phyloP scores from a whole-genome alignment of 225 moss, liverwort and hornwort species.

The Rhytidiadelphus loreus region DNA sequence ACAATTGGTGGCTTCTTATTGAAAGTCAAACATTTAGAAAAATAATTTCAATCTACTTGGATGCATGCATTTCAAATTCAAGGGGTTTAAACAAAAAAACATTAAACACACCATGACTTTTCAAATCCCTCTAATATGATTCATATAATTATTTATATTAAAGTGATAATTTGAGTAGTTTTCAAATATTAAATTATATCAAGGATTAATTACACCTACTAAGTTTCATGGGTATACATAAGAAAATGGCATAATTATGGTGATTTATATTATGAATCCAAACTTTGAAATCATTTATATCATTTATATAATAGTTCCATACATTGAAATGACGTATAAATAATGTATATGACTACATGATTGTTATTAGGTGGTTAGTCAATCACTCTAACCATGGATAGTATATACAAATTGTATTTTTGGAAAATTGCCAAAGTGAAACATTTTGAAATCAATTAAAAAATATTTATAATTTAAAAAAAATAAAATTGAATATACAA shows the following conservation, averaged over 20 bases:
- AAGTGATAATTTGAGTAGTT: not conserved
- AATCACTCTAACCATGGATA: not conserved
- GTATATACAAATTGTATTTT: not conserved
- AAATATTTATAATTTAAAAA: too few relatives aligned
- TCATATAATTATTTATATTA: not conserved
- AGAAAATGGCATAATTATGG: accelerated
- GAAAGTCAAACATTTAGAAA: not conserved
- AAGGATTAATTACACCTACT: not conserved
- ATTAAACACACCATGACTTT: not conserved
- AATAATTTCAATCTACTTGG: not conserved
- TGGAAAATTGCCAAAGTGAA: not conserved
- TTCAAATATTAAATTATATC: accelerated
- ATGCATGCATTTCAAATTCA: not conserved
- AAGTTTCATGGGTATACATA: accelerated
- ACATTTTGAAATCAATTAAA: not conserved
- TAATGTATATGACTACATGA: too few relatives aligned
- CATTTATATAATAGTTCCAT: not conserved
- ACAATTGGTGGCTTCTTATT: accelerated
- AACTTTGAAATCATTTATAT: not conserved
- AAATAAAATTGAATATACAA: not conserved
- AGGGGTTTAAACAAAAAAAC: accelerated
- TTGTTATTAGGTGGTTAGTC: not conserved
- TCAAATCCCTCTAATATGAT: accelerated
- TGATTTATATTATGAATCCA: not conserved
- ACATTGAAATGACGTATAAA: not conserved